Evolutionary conservation across 1,139 yeast genomes (phyloP).

Genomic region (Geotrichum klebahnii): DNA sequence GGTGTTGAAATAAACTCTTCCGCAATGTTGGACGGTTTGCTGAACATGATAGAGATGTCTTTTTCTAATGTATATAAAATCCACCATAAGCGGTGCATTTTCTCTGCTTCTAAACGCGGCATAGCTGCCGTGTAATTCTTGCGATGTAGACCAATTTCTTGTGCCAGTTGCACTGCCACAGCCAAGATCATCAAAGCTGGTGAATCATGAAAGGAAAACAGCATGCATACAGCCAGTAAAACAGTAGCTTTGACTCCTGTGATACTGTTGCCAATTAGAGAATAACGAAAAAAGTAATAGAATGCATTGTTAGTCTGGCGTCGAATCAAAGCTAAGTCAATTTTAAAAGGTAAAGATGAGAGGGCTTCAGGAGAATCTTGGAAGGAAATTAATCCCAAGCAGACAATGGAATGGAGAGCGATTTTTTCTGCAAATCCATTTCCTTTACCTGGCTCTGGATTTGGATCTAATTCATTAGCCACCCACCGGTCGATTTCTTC

Average conservation of each 20-base stretch:
- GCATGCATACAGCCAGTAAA: conserved; percentile 21
- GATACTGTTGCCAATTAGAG: conserved; percentile 26
- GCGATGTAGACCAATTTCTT: conserved; percentile 63
- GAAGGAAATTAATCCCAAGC: neutral
- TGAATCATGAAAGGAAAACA: conserved; percentile 25
- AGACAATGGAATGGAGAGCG: conserved; percentile 9
- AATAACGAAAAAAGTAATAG: conserved; percentile 26
- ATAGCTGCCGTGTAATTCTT: conserved; percentile 47
- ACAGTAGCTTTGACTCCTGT: conserved; percentile 27
- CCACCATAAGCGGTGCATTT: conserved; percentile 54
- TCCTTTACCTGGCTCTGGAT: neutral
- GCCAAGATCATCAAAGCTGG: conserved; percentile 29
- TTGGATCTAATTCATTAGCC: neutral
- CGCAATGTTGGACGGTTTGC: conserved; percentile 57
- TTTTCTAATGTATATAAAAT: conserved; percentile 52
- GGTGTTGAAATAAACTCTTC: conserved; percentile 42
- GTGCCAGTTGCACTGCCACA: conserved; percentile 57
- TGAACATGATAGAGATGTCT: conserved; percentile 52
- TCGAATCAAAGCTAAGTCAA: neutral
- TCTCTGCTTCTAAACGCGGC: conserved; percentile 40
- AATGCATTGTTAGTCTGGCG: conserved; percentile 21
- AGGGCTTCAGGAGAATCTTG: neutral
- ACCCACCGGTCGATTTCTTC: neutral
- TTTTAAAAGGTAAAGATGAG: neutral
- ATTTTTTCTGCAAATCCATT: conserved; percentile 18